A percentile compares a stretch with the other conserved stretches of the same genome.
Conservation (phyloP, 768 basidiomycete genomes). For the Boletus rex-veris region DNA sequence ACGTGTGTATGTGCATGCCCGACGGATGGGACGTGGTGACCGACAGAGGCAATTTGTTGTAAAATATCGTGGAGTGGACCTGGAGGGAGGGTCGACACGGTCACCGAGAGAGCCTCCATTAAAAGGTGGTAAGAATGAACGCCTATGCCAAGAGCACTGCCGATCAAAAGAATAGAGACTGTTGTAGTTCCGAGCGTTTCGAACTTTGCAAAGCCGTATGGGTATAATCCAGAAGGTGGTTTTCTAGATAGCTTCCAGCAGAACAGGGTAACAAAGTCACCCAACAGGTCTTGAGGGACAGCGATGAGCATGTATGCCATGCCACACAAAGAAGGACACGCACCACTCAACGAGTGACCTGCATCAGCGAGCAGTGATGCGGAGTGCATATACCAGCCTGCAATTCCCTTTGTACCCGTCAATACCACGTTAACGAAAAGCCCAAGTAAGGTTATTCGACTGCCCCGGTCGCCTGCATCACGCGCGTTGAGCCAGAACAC, state of each 20-base stretch:
- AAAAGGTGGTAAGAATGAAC: slow-evolving; percentile 89
- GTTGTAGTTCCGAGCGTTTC: slow-evolving; percentile 93
- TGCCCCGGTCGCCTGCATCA: slow-evolving; percentile 69
- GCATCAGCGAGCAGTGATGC: slow-evolving; percentile 91
- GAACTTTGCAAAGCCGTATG: slow-evolving; percentile 90
- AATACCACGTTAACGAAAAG: slow-evolving; percentile 78
- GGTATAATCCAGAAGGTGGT: slow-evolving; percentile 76
- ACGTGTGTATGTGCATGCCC: slow-evolving; percentile 54
- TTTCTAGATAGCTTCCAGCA: slow-evolving; percentile 83
- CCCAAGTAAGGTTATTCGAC: slow-evolving; percentile 81
- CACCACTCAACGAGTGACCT: slow-evolving; percentile 85
- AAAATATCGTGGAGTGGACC: slow-evolving; percentile 65
- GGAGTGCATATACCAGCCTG: slow-evolving; percentile 88
- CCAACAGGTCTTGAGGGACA: slow-evolving; percentile 60
- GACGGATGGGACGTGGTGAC: slow-evolving; percentile 51
- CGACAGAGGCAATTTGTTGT: slow-evolving; percentile 50
- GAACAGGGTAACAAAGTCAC: slow-evolving; percentile 88
- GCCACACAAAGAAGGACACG: slow-evolving; percentile 25
- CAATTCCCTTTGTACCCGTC: slow-evolving; percentile 79
- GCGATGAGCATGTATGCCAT: slow-evolving; percentile 6
- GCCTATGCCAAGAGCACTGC: slow-evolving; percentile 80
- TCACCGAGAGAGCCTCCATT: slow-evolving; percentile 64
- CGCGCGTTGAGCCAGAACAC: neutral
- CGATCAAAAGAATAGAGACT: slow-evolving; percentile 82
- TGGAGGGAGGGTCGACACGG: slow-evolving; percentile 59